These are phyloP conservation scores for Leccinum olivaceoglutinosum DNA, from an alignment of 1,284 basidiomycete species.

Conservation along the genomic window DNA sequence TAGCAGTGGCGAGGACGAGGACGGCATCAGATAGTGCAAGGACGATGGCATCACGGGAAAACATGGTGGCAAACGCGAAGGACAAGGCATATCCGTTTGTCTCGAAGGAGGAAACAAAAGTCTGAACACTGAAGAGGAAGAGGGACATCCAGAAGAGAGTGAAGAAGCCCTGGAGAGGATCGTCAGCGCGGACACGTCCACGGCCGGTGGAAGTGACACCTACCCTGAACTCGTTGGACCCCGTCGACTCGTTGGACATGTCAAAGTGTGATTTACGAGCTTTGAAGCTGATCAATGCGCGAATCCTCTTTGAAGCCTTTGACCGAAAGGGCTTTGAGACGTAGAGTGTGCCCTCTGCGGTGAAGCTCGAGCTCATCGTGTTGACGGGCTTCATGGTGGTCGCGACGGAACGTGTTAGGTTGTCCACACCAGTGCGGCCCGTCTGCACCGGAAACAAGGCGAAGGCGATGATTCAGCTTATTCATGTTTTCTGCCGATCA, in stretches of 20 bases:
- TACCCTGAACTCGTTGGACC: slow-evolving; percentile 82
- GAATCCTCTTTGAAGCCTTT: slow-evolving; percentile 58
- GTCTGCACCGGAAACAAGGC: slow-evolving; percentile 10
- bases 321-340: slow-evolving; percentile 73
- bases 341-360: slow-evolving; percentile 61
- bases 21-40: slow-evolving; percentile 83
- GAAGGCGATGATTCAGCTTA: slow-evolving; percentile 4
- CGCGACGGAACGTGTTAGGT: background rate
- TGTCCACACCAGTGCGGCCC: slow-evolving; percentile 2
- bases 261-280: slow-evolving; percentile 85
- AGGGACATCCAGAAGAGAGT: slow-evolving; percentile 88
- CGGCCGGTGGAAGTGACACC: slow-evolving; percentile 22
- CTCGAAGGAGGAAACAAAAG: slow-evolving; percentile 75
- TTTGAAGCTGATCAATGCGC: slow-evolving; percentile 76
- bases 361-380: slow-evolving; percentile 39
- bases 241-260: slow-evolving; percentile 66
- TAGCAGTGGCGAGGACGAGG: slow-evolving; percentile 70
- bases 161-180: slow-evolving; percentile 71
- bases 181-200: slow-evolving; percentile 4
- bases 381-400: slow-evolving; percentile 17
- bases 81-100: slow-evolving; percentile 75
- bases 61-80: slow-evolving; percentile 80
- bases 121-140: slow-evolving; percentile 74
- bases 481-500: slow-evolving; percentile 2
- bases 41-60: slow-evolving; percentile 81